A percentile compares a stretch with the other conserved stretches of the same genome.
phyloP scores from a whole-genome alignment of 805 yeast genomes.

The Brettanomyces naardenensis region DNA sequence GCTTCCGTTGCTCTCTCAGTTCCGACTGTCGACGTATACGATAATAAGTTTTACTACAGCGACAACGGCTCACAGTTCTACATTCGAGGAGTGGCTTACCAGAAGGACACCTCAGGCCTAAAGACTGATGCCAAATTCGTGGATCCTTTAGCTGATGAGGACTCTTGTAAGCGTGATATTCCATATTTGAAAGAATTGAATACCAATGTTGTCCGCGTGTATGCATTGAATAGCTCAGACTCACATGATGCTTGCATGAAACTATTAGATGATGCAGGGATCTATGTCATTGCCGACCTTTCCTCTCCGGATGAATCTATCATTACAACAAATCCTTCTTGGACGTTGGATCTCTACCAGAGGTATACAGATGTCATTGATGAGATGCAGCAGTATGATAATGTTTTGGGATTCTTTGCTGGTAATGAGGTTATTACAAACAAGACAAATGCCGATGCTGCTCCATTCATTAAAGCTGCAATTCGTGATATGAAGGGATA shows the following conservation, averaged over 20 bases:
- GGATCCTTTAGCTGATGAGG: conserved; percentile 74
- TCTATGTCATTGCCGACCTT: conserved; percentile 84
- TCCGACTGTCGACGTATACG: conserved; percentile 48
- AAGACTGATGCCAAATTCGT: conserved; percentile 29
- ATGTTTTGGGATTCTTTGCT: conserved; percentile 90
- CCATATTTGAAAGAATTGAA: conserved; percentile 63
- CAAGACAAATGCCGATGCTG: conserved; percentile 73
- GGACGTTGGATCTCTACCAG: conserved; percentile 64
- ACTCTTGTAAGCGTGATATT: conserved; percentile 71
- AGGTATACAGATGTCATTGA: conserved; percentile 84
- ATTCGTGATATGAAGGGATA: conserved; percentile 81
- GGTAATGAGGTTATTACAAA: conserved; percentile 96
- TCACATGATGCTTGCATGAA: conserved; percentile 77
- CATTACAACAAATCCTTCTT: conserved; percentile 65
- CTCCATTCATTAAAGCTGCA: conserved; percentile 95
- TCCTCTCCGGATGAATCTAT: conserved; percentile 80
- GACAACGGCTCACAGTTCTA: conserved; percentile 76
- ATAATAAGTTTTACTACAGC: conserved; percentile 70
- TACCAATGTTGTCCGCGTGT: conserved; percentile 78
- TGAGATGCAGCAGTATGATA: conserved; percentile 64
- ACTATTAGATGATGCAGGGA: conserved; percentile 72
- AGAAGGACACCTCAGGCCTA: conserved; percentile 50
- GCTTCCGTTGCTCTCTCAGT: conserved; percentile 18
- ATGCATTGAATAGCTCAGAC: conserved; percentile 66
- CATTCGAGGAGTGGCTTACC: conserved; percentile 84